A percentile compares a stretch with the other conserved stretches of the same genome.
Conservation (phyloP, 2,329 filamentous ascomycete species). For the Trichoderma koningii region DNA sequence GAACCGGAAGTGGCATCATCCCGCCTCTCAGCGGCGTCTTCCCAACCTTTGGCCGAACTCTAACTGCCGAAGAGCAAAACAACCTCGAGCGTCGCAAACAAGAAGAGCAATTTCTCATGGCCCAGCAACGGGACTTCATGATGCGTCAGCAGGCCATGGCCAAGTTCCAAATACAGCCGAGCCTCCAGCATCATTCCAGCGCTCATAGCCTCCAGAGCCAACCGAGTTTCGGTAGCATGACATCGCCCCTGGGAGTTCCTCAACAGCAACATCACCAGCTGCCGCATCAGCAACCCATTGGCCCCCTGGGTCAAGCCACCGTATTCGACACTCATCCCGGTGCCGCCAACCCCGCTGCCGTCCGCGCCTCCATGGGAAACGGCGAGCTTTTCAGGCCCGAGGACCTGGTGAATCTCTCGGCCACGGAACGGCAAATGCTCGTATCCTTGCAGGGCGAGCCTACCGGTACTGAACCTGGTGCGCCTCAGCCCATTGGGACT, state of each 20-base stretch:
- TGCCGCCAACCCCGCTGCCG: slow-evolving; percentile 32
- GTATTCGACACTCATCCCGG: slow-evolving; percentile 67
- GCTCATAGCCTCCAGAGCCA: slow-evolving; percentile 96
- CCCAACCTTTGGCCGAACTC: slow-evolving; percentile 91
- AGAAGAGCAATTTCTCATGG: slow-evolving; percentile 96
- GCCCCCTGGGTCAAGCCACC: slow-evolving; percentile 61
- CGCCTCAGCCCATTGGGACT: slow-evolving; percentile 45
- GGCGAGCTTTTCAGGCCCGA: slow-evolving; percentile 67
- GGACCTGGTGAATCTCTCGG: slow-evolving; percentile 67
- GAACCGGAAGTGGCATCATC: slow-evolving; percentile 63
- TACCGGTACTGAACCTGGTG: slow-evolving; percentile 32
- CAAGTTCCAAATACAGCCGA: slow-evolving; percentile 63
- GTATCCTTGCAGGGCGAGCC: slow-evolving; percentile 41
- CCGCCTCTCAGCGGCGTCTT: slow-evolving; percentile 93
- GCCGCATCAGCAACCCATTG: slow-evolving; percentile 53
- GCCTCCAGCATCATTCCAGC: slow-evolving; percentile 89
- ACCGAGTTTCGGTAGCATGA: slow-evolving; percentile 92
- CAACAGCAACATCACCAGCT: slow-evolving; percentile 38
- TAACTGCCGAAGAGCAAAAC: slow-evolving; percentile 98
- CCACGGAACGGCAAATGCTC: slow-evolving; percentile 56
- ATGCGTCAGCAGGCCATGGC: slow-evolving; percentile 80
- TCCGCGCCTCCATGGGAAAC: slow-evolving; percentile 37
- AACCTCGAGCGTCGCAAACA: slow-evolving; percentile 95
- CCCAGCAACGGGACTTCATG: slow-evolving; percentile 90
- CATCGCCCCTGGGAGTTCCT: slow-evolving; percentile 71